Base-by-base conservation (phyloP, 192 early-diverging fungal genomes). In the Spinellus fusiger region DNA sequence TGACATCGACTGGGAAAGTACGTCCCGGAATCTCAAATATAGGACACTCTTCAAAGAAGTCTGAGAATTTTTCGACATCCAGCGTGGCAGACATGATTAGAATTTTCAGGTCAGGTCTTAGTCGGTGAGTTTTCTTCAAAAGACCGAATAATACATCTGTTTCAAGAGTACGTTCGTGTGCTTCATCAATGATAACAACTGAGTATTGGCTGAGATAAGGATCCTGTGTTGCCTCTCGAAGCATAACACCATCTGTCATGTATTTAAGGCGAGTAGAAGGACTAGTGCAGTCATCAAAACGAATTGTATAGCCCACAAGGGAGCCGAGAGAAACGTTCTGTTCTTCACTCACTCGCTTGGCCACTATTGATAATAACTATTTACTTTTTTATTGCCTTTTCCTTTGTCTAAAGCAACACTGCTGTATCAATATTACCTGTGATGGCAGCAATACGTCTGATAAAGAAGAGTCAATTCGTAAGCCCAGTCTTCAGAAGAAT, bases 211-310 rank as follows among this genome's bases (percentile, higher is more conserved):
- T 75, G 34, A 99, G 66, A 35, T 85, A 78, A 0, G 94, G 82
- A 38, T 95, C 87, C 52, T 83, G 77, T 13, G 96, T 79, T 22
- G 88, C 88, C 74, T 99, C 96, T 47, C 96, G 84, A 27, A 94
- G 75, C 22, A 99, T 75, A 29, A 97, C 90, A 78, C 96, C 96
- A 51, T 97, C 96, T 8, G 96, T 98, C 91, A 96, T 95, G 75
- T 96, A 96, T 68, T 91, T 94, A 27, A 99, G 86, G n/a, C 78
- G 73, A 5, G 96, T 99, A 51, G 81, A 76, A 0, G 83, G 68
- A 5, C 83, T 81, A 15, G 96, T 97, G 46, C 84, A 89, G 70
- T 99, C 96, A 59, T 99, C 96, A 61, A 96, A 97, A 28, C 96
- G 86, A 28, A 98, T 94, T 0, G 91, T 81, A 61, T 98, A 98